phyloP scores from a whole-genome alignment of 202 grass and related monocot species.

The Setaria italica region DNA sequence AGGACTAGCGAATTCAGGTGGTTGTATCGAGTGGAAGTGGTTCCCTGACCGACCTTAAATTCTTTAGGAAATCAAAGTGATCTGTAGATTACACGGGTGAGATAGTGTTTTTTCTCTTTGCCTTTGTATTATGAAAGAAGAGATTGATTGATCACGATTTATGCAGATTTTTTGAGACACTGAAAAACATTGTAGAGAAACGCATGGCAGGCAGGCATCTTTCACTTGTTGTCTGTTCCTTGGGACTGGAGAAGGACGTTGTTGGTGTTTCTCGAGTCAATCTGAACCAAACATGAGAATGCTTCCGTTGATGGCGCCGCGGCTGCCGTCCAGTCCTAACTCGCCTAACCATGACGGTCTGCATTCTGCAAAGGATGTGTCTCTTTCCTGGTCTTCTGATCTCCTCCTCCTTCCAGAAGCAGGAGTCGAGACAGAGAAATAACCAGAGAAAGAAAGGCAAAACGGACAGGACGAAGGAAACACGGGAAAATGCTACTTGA shows the following conservation, averaged over 20 bases:
- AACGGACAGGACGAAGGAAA: too few species aligned
- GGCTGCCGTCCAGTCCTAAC: neutral
- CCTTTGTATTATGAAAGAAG: neutral
- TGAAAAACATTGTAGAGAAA: neutral
- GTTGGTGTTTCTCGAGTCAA: neutral
- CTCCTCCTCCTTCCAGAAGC: neutral
- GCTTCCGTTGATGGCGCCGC: conserved; percentile 1
- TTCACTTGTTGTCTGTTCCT: neutral
- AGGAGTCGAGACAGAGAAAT: neutral
- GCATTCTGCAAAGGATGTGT: too few species aligned
- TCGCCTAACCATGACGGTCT: neutral
- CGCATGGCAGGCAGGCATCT: neutral
- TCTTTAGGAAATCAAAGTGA: conserved; percentile 28
- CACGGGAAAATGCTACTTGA: conserved; percentile 1
- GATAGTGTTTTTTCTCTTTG: neutral
- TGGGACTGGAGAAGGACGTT: neutral
- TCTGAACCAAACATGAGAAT: neutral
- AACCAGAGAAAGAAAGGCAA: neutral
- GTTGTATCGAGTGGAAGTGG: conserved; percentile 17
- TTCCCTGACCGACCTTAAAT: neutral
- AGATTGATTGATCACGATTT: neutral
- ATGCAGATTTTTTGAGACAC: neutral
- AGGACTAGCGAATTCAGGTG: conserved; percentile 4
- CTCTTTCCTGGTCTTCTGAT: neutral
- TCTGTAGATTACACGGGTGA: conserved; percentile 15